Evolutionary conservation across 139 green algal species (phyloP), one percentile per base, ranked within the genome.

Genomic region (Helicosporidium sp.): DNA sequence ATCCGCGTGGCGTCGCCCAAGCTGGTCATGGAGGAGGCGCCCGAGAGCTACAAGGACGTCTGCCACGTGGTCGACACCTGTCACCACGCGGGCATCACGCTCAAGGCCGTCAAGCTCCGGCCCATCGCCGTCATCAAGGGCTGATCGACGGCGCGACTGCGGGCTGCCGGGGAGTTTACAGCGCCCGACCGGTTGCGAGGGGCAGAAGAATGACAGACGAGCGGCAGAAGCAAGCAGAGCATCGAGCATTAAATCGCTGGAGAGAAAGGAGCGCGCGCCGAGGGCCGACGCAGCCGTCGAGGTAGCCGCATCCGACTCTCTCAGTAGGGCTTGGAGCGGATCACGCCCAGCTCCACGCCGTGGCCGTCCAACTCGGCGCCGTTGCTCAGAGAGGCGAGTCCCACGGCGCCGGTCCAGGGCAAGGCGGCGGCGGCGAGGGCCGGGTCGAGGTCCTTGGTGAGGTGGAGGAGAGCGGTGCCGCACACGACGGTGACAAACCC

Each of bases 401-500:
- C n/a, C n/a, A n/a, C n/a, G n/a, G n/a, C 6, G 23, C 12, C n/a
- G 17, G 41, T 43, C 43, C 39, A 37, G 31, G 31, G 10, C 31
- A 10, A 37, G 31, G 29, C 27, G 18, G 48, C 27, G 26, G 16
- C 48, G 2, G 24, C 52, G 15, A 58, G 15, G 12, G 54, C 41
- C 5, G 78, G 48, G 36, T 83, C 75, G 41, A 85, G 34, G 54
- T 91, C 78, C 41, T 72, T 83, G 6, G 87, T 94, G 26, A 70
- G 64, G 50, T 95, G 84, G 49, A 97, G 70, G 55, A 97, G 49
- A 59, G 93, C 87, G 15, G 81, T 92, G 33, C 88, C 87, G 35
- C 57, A 68, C 2, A 97, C 60, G 23, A 97, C 93, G n/a, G 80
- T 95, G 0, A 90, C 48, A 64, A 97, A 97, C 2, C 87, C 87